Base-by-base conservation (phyloP, 1,284 basidiomycete genomes). In the Austroboletus niveus region DNA sequence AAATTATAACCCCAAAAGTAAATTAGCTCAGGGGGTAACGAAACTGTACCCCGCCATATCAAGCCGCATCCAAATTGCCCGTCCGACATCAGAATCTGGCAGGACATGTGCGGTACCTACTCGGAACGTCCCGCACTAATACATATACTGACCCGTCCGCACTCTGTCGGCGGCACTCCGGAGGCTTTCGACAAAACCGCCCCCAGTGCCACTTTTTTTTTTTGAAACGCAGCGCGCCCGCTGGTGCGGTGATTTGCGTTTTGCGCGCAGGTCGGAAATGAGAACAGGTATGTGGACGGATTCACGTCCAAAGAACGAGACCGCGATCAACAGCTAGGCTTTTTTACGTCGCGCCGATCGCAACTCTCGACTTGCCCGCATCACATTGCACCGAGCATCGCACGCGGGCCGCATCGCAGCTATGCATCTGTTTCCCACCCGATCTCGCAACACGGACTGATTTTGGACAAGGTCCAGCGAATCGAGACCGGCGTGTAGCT, bases 171-270 rank as follows among this genome's bases (percentile, higher is more conserved):
- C 35, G 12, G 35, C 8, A 7, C 35, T 36, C 38, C 38, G 38
- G 38, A 12, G 20, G 38, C 38, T 39, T 10, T 39, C 38, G 20
- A 10, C 12, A 5, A 11, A 31, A 31, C 30, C 30, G 10, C 10
- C 30, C 11, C 8, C 6, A 29, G 29, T 29, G 30, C 10, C 30
- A 31, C 30, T 5, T 31, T 31, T 31, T 31, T 31, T 31, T 31
- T 31, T 10, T 39, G 38, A 22, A 39, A 39, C 38, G 11, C 35
- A 38, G 35, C 35, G 35, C 35, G n/a, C 15, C 35, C 34, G 7
- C 34, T 35, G 15, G 15, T 31, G 4, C 15, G 35, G 20, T 39
- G 52, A 63, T 61, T 63, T 57, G 59, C 48, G 56, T 61, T 62
- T 49, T 45, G 35, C 24, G 27, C 34, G 10, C 17, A 39, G 11